Base-by-base conservation (phyloP, 2,329 filamentous ascomycete species). In the Malbranchea cinnamomea region DNA sequence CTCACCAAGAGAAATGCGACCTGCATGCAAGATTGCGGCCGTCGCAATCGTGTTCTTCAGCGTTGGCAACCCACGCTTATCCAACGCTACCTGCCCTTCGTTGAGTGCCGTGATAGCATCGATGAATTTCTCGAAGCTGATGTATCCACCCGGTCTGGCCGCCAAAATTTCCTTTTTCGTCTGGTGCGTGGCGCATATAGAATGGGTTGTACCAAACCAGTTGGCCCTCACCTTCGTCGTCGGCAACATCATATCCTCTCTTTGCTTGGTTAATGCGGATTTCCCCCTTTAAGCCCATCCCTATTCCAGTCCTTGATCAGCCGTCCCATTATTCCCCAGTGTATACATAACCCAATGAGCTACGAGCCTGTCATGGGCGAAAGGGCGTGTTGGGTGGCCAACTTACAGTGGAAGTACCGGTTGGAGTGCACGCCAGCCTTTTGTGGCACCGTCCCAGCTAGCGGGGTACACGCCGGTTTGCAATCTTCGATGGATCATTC, bases 41-140 rank as follows among this genome's bases (percentile, higher is more conserved):
- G 85, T 94, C 9, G 81, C 82, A 44, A 93, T 75, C 0, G 85
- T 94, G 53, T 94, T 94, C 50, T 67, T 72, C 42, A 94, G 58
- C 7, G 87, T 94, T 1, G 85, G 85, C 39, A 94, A 56, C 0
- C 79, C 78, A 45, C 85, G 75, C 41, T 67, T 67, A 44, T 94
- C 85, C 18, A 94, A 64, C 29, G 70, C 81, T 27, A 76, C 63
- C 24, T 67, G 64, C 13, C 80, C 78, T 17, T 78, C 71, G 48
- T 89, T 91, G 31, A 94, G 63, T 4, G 73, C 70, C 25, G 73
- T 73, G 49, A 83, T 83, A 8, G 78, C 84, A 52, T 94, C 83
- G 28, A 94, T 75, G 55, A 94, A 94, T 59, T 94, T 94, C 62
- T 94, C 85, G 48, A 94, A 85, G 12, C 79, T 89, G 35, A 93